Evolutionary conservation across 2,329 filamentous ascomycete species (phyloP), one percentile per base, ranked within the genome.

Genomic region (Fusarium sp.): DNA sequence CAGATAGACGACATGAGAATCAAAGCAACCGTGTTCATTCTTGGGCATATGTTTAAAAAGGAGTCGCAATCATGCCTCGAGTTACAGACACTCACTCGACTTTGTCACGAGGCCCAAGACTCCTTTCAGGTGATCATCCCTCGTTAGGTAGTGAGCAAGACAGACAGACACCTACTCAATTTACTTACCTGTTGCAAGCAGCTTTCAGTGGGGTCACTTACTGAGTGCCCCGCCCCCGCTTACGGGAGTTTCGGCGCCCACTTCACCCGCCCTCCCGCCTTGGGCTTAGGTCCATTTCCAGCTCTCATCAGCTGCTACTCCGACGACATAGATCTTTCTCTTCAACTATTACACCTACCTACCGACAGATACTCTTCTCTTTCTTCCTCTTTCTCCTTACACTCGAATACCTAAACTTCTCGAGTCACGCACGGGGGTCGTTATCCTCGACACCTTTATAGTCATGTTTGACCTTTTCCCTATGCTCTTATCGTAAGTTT

Each of bases 381-480:
- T 36, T 45, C 18, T 41, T 31, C 13, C 30, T 33, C 28, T 53
- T 53, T 28, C 36, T 45, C 37, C 37, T 59, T 57, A 34, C 28
- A n/a, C 40, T 54, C 41, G 33, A 49, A 51, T 3, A 31, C 16
- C 13, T 45, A 23, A 30, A 41, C 37, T 20, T 16, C 46, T 37
- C 16, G 20, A 40, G 16, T 26, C 12, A 28, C 40, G 5, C 52
- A 23, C 40, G 59, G 63, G 62, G 33, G 16, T 30, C 33, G 55
- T 47, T 31, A 20, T 46, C 65, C 62, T 57, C 55, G 51, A 36
- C 30, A 52, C 55, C 47, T 65, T 70, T 15, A 65, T 75, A 73
- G 81, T 57, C 80, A 92, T 94, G 91, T 93, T 94, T 77, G 90
- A 91, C 80, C 86, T 93, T 73, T 86, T 94, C 74, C 88, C 92